A percentile compares a stretch with the other conserved stretches of the same genome.
Evolutionary conservation across 2,329 filamentous ascomycete species (phyloP).

Genomic region (Diaporthe aspalathi): DNA sequence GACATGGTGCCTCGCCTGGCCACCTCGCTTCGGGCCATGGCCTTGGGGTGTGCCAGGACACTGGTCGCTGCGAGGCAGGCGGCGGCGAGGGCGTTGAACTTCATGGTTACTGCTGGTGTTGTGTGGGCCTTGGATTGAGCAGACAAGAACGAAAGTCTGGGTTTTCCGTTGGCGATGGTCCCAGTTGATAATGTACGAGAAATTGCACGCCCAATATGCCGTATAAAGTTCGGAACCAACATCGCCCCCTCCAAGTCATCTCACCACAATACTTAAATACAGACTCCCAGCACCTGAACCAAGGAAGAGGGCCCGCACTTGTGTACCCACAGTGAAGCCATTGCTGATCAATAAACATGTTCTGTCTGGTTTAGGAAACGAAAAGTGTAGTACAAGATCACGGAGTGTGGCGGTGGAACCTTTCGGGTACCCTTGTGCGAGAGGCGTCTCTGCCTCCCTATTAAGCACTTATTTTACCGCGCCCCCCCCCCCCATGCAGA

Average conservation of each 20-base stretch:
- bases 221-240: background rate
- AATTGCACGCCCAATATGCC: background rate
- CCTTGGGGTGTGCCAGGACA: conserved; percentile 8
- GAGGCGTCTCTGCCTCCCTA: conserved; percentile 2
- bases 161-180: no score
- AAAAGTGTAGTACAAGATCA: background rate
- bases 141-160: background rate
- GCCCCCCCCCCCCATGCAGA: background rate
- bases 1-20: conserved; percentile 25
- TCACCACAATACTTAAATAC: background rate
- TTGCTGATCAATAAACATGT: conserved; percentile 17
- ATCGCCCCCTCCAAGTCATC: background rate
- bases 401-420: conserved; percentile 14
- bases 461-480: background rate
- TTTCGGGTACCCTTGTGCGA: background rate
- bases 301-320: background rate
- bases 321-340: background rate
- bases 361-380: conserved; percentile 12
- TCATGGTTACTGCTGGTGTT: background rate
- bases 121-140: background rate
- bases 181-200: no score
- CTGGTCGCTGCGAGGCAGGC: conserved; percentile 13
- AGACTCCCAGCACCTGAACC: background rate
- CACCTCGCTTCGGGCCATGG: conserved; percentile 21
- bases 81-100: background rate